Percentiles rank a stretch among this genome's conserved stretches.
Conservation (phyloP, 2,329 filamentous ascomycete species). For the Ceratocystis albifundus region DNA sequence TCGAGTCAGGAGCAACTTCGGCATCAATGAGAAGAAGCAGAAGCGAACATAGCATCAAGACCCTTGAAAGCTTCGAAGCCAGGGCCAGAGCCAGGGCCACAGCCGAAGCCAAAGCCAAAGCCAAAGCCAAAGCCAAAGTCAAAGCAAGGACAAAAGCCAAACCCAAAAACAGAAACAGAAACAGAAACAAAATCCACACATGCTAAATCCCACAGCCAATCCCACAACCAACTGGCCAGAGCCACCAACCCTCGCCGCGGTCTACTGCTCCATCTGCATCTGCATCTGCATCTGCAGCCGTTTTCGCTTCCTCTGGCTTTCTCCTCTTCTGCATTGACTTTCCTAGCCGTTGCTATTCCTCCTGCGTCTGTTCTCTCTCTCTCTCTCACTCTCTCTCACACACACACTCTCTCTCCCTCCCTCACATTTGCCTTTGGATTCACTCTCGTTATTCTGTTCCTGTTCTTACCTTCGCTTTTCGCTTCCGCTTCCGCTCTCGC, state of each 20-base stretch:
- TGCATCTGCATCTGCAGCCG: constrained; percentile 11
- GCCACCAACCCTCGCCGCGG: constrained; percentile 10
- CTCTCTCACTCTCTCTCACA: no score
- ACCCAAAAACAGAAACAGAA: constrained; percentile 12
- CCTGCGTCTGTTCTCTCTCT: background rate
- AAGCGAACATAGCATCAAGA: background rate
- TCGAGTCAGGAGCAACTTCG: constrained; percentile 18
- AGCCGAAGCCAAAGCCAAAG: constrained; percentile 8
- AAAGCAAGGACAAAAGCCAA: background rate
- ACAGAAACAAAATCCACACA: constrained; percentile 10
- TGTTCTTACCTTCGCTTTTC: constrained; percentile 10
- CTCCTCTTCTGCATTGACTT: constrained; percentile 9
- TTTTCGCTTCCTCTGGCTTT: constrained; percentile 15
- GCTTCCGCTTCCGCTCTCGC: background rate
- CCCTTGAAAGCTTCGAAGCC: constrained; percentile 1
- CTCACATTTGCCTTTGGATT: constrained; percentile 10
- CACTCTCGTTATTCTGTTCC: constrained; percentile 1
- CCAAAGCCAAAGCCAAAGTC: constrained; percentile 11
- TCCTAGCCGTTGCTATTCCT: background rate
- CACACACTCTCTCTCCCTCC: no score
- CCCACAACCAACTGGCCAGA: constrained; percentile 2
- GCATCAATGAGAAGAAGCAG: background rate
- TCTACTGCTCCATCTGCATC: constrained; percentile 9
- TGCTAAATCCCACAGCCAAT: constrained; percentile 12
- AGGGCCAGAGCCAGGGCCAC: constrained; percentile 8